Conservation (phyloP, 305 asterid genomes). For the Plantago coronopus region DNA sequence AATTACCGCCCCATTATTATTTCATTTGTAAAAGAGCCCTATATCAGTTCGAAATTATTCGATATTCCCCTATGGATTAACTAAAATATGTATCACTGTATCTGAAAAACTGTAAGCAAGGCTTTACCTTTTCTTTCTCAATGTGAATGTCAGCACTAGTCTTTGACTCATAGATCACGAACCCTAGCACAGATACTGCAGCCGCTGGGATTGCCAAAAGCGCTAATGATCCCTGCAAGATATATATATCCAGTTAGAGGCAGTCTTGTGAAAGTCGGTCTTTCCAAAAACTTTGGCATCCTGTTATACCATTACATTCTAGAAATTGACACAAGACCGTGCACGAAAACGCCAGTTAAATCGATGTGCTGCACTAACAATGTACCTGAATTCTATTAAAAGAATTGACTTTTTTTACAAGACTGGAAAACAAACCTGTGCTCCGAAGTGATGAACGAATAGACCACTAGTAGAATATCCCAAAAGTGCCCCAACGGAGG, state of each 20-base stretch:
- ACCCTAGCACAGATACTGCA: slow-evolving; percentile 40
- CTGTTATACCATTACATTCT: not conserved
- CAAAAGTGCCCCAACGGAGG: slow-evolving; percentile 53
- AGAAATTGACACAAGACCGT: too few relatives aligned
- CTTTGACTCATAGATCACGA: slow-evolving; percentile 46
- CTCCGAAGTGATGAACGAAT: slow-evolving; percentile 52
- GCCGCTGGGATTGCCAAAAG: slow-evolving; percentile 52
- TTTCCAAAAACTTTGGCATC: too few relatives aligned
- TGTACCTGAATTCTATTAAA: too few relatives aligned
- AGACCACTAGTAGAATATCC: slow-evolving; percentile 62
- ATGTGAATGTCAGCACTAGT: slow-evolving; percentile 27
- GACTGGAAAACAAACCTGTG: slow-evolving; percentile 37
- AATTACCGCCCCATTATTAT: too few relatives aligned
- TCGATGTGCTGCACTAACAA: not conserved
- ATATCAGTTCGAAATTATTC: too few relatives aligned
- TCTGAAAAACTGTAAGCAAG: slow-evolving; percentile 1
- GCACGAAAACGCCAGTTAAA: not conserved
- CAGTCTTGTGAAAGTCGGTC: too few relatives aligned
- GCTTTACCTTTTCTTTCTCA: slow-evolving; percentile 33
- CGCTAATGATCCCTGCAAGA: slow-evolving; percentile 43
- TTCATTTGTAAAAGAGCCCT: too few relatives aligned
- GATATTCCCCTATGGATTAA: too few relatives aligned
- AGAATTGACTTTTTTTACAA: too few relatives aligned
- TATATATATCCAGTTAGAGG: too few relatives aligned
- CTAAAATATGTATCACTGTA: too few relatives aligned